Conservation (phyloP, 495 filamentous ascomycete genomes). For the Cercophora sp. region DNA sequence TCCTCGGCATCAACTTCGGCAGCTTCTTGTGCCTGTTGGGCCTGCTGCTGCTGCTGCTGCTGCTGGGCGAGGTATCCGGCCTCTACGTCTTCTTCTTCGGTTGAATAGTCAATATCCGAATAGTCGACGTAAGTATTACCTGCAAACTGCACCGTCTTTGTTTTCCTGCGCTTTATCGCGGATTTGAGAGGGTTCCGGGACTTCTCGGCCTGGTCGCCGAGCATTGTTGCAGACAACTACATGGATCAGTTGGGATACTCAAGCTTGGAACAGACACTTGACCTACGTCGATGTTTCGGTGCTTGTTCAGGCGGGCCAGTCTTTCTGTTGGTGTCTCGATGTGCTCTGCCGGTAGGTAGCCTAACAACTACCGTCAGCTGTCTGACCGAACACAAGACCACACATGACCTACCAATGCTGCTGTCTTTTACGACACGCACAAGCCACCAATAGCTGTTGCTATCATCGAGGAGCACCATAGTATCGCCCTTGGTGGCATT, state of each 20-base stretch:
- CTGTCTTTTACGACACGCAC: slow-evolving; percentile 95
- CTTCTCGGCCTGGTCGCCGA: slow-evolving; percentile 85
- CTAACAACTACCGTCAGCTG: slow-evolving; percentile 42
- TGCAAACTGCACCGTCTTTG: slow-evolving; percentile 85
- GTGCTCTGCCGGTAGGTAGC: slow-evolving; percentile 94
- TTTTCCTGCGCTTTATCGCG: slow-evolving; percentile 80
- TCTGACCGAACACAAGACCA: not conserved
- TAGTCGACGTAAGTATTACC: slow-evolving; percentile 86
- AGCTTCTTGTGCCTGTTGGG: slow-evolving; percentile 28
- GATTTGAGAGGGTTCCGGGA: slow-evolving; percentile 85
- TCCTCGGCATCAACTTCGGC: slow-evolving; percentile 36
- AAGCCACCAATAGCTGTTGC: slow-evolving; percentile 99
- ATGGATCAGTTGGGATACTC: not conserved
- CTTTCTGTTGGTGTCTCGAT: slow-evolving; percentile 98
- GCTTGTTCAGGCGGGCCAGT: slow-evolving; percentile 91
- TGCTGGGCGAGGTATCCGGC: slow-evolving; percentile 30
- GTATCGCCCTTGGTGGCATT: slow-evolving; percentile 98
- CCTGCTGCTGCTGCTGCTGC: slow-evolving; percentile 34
- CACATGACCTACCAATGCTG: slow-evolving; percentile 72
- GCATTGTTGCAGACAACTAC: slow-evolving; percentile 88
- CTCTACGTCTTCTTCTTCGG: slow-evolving; percentile 71
- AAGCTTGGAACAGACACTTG: slow-evolving; percentile 32
- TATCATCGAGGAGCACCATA: slow-evolving; percentile 99
- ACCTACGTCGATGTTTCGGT: slow-evolving; percentile 97
- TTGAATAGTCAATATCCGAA: slow-evolving; percentile 83